Percentiles rank a stretch among this genome's conserved stretches.
Evolutionary conservation across 805 yeast genomes (phyloP).

Genomic region (Pichia kluyveri): DNA sequence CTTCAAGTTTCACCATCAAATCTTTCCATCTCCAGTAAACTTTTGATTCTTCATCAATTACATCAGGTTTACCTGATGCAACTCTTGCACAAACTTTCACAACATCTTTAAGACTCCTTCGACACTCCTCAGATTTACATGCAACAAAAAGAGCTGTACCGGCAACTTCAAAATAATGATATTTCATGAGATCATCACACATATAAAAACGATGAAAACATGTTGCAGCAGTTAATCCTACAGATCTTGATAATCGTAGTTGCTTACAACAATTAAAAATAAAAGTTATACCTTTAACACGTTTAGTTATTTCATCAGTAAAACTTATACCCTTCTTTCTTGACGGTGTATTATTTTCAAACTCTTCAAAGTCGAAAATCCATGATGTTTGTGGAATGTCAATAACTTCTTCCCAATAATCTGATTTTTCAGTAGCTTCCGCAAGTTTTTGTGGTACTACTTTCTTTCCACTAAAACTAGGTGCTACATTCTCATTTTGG

Average conservation of each 20-base stretch:
- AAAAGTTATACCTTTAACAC: conserved; percentile 41
- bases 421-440: background rate
- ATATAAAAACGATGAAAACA: conserved; percentile 45
- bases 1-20: conserved; percentile 36
- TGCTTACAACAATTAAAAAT: conserved; percentile 35
- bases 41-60: conserved; percentile 35
- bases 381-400: conserved; percentile 20
- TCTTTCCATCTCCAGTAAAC: conserved; percentile 47
- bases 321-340: conserved; percentile 24
- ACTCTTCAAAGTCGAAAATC: conserved; percentile 19
- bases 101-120: conserved; percentile 38
- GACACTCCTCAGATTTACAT: conserved; percentile 44
- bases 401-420: conserved; percentile 23
- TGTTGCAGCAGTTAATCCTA: conserved; percentile 38
- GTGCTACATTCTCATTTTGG: background rate
- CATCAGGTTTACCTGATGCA: conserved; percentile 32
- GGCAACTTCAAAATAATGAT: conserved; percentile 42
- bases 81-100: conserved; percentile 39
- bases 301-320: conserved; percentile 31
- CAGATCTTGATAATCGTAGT: conserved; percentile 37
- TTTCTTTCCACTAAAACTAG: background rate
- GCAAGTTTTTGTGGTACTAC: background rate
- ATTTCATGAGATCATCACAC: conserved; percentile 31
- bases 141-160: conserved; percentile 45
- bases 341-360: conserved; percentile 26